Percentiles rank a stretch among this genome's conserved stretches.
phyloP scores from a whole-genome alignment of 768 basidiomycete species.

The Favolaschia claudopus region DNA sequence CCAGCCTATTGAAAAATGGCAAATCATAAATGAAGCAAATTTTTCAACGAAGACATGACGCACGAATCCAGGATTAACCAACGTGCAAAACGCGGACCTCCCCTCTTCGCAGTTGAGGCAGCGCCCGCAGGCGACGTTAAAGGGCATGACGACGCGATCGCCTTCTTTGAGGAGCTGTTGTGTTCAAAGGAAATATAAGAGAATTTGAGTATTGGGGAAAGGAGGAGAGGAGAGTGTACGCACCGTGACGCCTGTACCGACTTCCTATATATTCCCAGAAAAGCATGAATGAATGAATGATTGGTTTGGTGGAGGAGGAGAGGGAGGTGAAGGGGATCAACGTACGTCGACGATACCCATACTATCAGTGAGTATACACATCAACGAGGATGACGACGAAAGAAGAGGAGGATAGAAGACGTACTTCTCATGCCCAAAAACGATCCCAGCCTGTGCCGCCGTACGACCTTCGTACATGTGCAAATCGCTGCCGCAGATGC shows the following conservation, averaged over 20 bases:
- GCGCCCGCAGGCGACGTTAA: slow-evolving; percentile 66
- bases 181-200: background rate
- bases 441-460: slow-evolving; percentile 54
- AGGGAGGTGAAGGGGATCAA: no score
- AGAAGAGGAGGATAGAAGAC: background rate
- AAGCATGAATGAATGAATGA: background rate
- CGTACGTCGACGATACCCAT: slow-evolving; percentile 63
- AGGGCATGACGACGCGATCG: slow-evolving; percentile 68
- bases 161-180: slow-evolving; percentile 61
- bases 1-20: slow-evolving; percentile 46
- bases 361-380: slow-evolving; percentile 28
- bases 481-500: slow-evolving; percentile 61
- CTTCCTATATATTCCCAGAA: slow-evolving; percentile 40
- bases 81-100: slow-evolving; percentile 61
- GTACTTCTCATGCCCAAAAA: slow-evolving; percentile 65
- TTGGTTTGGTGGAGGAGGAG: slow-evolving; percentile 12
- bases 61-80: slow-evolving; percentile 66
- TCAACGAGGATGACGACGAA: background rate
- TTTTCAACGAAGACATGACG: slow-evolving; percentile 32
- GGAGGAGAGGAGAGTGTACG: slow-evolving; percentile 19
- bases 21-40: background rate
- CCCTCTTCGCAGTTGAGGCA: slow-evolving; percentile 65
- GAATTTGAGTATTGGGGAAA: background rate
- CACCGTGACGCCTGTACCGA: slow-evolving; percentile 53
- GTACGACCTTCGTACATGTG: slow-evolving; percentile 68